Base-by-base conservation (phyloP, 345 rosid species). In the Rhodomyrtus tomentosa region DNA sequence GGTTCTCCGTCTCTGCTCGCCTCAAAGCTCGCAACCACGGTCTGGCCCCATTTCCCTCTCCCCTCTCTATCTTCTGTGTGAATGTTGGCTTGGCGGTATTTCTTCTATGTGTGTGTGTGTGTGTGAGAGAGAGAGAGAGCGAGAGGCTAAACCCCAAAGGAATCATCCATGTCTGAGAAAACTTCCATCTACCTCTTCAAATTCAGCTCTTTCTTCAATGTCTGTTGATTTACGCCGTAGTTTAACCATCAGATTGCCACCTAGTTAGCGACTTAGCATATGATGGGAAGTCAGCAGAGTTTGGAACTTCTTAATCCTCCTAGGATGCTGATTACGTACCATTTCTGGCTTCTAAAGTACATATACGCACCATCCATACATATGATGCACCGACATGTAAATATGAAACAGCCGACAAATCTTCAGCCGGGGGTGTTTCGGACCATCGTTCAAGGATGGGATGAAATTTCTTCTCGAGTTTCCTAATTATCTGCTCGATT, bases 1-100 rank as follows among this genome's bases (percentile, higher is more conserved):
- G 93, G 93, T 45, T 89, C 62, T 85, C 89, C 62, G 84, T 93
- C 82, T 92, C 95, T 49, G 76, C 94, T 76, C 93, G 92, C 11
- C 76, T 93, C 73, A 91, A 89, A 51, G 84, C 93, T 52, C 90
- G 88, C 50, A 89, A 91, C 85, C 87, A 90, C 55, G 94, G 94
- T 92, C 55, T 22, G 87, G 87, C 52, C 6, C 52, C n/a, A 50
- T 25, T 10, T 29, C 82, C 54, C 36, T 6, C 24, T 52, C 38
- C 2, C 40, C 74, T 29, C 40, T 18, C 10, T 18, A 27, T n/a
- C n/a, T n/a, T 59, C 36, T 59, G 38, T 59, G 38, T 20, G 73
- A 27, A 59, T 59, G 73, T 29, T n/a, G n/a, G n/a, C n/a, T 27
- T 29, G 74, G 29, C 20, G 1, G 74, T 62, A 16, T 40, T 50